Evolutionary conservation across 2,329 filamentous ascomycete species (phyloP).

Genomic region (Trichoderma atroviride): DNA sequence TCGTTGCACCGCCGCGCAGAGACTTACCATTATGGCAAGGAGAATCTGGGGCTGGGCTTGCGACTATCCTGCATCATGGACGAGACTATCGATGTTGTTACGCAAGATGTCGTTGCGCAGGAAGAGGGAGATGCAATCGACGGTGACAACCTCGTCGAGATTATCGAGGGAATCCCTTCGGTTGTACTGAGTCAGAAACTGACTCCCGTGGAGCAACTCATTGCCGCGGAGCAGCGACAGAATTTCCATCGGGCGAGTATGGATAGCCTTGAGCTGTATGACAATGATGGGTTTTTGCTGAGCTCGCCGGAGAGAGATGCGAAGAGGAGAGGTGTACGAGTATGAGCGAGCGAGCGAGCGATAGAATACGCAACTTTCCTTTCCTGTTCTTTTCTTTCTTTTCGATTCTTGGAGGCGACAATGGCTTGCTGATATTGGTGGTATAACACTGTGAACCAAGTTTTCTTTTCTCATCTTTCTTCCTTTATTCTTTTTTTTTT

Average conservation of each 20-base stretch:
- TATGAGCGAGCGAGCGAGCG: slow-evolving; percentile 1
- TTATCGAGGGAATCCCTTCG: background rate
- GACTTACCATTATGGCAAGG: slow-evolving; percentile 35
- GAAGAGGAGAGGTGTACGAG: slow-evolving; percentile 21
- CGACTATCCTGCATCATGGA: slow-evolving; percentile 29
- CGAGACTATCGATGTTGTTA: background rate
- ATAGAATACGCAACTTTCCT: background rate
- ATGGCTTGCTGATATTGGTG: background rate
- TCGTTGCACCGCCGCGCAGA: slow-evolving; percentile 19
- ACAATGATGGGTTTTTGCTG: slow-evolving; percentile 50
- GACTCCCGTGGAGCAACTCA: slow-evolving; percentile 35
- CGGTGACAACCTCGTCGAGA: slow-evolving; percentile 28
- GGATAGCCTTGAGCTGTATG: slow-evolving; percentile 49
- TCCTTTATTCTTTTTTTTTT: background rate
- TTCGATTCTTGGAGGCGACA: background rate
- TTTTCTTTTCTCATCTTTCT: background rate
- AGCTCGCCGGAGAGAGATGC: slow-evolving; percentile 44
- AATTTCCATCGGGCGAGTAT: slow-evolving; percentile 35
- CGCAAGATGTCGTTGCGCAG: background rate
- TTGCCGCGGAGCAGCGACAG: slow-evolving; percentile 32
- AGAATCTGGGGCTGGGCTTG: slow-evolving; percentile 34
- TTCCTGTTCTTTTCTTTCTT: too few species aligned
- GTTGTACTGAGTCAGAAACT: slow-evolving; percentile 31
- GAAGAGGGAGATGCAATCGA: slow-evolving; percentile 28
- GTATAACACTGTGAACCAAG: background rate